Evolutionary conservation across 164 flowering plant genomes (phyloP).

Genomic region (Aristolochia fimbriata): DNA sequence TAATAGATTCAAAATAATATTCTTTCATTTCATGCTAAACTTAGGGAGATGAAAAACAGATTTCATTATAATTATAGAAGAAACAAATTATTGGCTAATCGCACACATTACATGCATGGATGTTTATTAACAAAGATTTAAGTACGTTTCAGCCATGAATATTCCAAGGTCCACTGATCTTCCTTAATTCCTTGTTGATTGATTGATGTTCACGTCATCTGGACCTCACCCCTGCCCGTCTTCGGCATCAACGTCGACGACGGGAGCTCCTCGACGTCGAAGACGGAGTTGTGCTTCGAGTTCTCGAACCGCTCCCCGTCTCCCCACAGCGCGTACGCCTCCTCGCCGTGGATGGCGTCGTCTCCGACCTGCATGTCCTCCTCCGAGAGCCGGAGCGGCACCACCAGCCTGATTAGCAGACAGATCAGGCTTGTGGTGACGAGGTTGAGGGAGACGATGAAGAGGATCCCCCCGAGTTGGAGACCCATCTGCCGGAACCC

Average conservation of each 20-base stretch:
- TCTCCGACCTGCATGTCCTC: constrained; percentile 27
- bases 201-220: constrained; percentile 14
- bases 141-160: no score
- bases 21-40: no score
- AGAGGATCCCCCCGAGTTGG: constrained; percentile 22
- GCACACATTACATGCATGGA: no score
- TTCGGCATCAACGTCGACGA: constrained; percentile 10
- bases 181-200: no score
- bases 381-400: constrained; percentile 24
- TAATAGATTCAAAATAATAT: no score
- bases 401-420: constrained; percentile 15
- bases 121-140: no score
- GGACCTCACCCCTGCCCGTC: constrained; percentile 9
- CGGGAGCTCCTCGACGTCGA: constrained; percentile 20
- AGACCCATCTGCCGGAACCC: constrained; percentile 29
- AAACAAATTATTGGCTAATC: no score
- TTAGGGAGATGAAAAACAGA: no score
- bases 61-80: no score
- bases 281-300: constrained; percentile 20
- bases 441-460: constrained; percentile 19
- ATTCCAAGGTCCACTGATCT: no score
- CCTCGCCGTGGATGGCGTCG: constrained; percentile 32
- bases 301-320: constrained; percentile 48
- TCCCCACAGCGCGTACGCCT: constrained; percentile 47
- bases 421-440: constrained; percentile 28